phyloP scores from a whole-genome alignment of 495 filamentous ascomycete genomes.

The Penicillium psychrofluorescens region DNA sequence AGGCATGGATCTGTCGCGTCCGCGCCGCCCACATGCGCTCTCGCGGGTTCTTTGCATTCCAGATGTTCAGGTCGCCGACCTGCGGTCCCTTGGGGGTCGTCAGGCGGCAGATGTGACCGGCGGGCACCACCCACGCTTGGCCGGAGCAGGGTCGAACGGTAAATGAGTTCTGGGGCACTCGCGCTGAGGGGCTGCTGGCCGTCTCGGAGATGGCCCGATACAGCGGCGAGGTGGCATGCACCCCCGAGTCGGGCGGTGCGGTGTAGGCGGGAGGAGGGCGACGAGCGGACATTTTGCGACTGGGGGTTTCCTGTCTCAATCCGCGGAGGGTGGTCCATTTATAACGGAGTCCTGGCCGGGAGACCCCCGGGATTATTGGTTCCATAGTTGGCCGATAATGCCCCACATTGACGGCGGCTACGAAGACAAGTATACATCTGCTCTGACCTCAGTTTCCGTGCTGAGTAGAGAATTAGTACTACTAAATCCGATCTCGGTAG shows the following conservation, averaged over 20 bases:
- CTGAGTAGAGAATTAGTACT: neutral
- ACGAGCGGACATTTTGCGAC: constrained; percentile 18
- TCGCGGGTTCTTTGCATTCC: constrained; percentile 65
- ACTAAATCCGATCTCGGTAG: neutral
- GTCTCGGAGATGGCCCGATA: constrained; percentile 36
- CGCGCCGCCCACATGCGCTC: constrained; percentile 75
- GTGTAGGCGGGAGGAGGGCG: constrained; percentile 38
- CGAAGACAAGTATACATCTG: too few relatives aligned
- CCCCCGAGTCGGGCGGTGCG: constrained; percentile 26
- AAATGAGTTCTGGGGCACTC: constrained; percentile 27
- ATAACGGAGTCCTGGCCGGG: too few relatives aligned
- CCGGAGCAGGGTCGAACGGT: constrained; percentile 47
- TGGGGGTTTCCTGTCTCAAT: too few relatives aligned
- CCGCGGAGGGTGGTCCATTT: too few relatives aligned
- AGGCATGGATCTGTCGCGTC: constrained; percentile 69
- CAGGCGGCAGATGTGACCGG: constrained; percentile 59
- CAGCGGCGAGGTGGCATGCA: constrained; percentile 30
- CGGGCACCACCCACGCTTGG: constrained; percentile 54
- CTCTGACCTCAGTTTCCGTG: too few relatives aligned
- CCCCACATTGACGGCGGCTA: too few relatives aligned
- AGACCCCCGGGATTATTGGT: too few relatives aligned
- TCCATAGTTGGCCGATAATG: too few relatives aligned
- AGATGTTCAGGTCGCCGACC: constrained; percentile 78
- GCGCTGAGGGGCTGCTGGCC: constrained; percentile 23
- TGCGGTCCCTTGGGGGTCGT: constrained; percentile 70